Base-by-base conservation (phyloP, 2,329 filamentous ascomycete species). In the Dothiorella sarmentorum region DNA sequence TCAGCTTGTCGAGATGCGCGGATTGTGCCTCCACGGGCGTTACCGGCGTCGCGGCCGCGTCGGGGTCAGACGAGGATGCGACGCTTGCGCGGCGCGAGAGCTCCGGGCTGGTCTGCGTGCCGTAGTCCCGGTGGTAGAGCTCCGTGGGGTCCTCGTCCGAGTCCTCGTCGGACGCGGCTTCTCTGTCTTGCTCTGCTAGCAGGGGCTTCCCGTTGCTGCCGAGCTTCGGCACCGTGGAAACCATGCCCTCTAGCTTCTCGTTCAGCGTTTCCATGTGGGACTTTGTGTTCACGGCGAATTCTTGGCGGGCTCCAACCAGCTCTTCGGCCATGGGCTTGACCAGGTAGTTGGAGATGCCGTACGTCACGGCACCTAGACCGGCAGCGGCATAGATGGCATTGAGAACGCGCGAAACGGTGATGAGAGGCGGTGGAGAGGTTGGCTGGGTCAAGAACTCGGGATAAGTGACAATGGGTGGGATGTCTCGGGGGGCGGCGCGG, bases 61-160 rank as follows among this genome's bases (percentile, higher is more conserved):
- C 61, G 7, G 67, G 62, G n/a, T n/a, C n/a, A 0, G 67, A 58
- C 9, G 68, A 61, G 1, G 71, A 70, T 13, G 63, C 60, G 64
- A 61, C 11, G 47, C 58, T 37, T 40, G 53, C 7, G 52, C 47
- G 29, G 37, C 43, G 24, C n/a, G 44, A 47, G 45, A 33, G 26
- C 70, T 71, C 3, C 70, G 64, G 79, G 0, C 84, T 85, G 0
- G 90, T 94, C 72, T 94, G 90, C 1, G 89, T 89, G 63, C 88
- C 89, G 61, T 90, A 82, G 68, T 94, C 90, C 44, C 89, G 84
- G 71, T 92, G 89, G 73, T 90, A 94, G 62, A 92, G 82, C 71
- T 93, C 89, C 1, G 87, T 85, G 1, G 90, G 89, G 63, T 86
- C 84, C 13, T 66, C 67, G 42, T 83, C 80, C 17, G 76, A 76